Evolutionary conservation across 805 yeast genomes (phyloP), one percentile per base, ranked within the genome.

Genomic region (Pichia californica): DNA sequence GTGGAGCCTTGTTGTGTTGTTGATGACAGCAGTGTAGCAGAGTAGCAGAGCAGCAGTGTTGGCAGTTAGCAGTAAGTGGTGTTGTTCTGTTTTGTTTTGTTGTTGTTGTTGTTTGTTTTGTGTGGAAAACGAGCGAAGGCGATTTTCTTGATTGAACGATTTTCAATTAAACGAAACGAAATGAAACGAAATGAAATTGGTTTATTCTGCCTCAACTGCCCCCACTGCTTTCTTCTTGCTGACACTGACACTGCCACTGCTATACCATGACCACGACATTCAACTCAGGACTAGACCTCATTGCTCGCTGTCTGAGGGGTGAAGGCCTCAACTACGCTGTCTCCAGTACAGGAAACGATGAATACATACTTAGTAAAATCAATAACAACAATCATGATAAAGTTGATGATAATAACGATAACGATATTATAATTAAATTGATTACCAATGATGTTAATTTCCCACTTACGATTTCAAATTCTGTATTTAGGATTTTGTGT

Each of bases 291-390:
- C 29, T 37, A 27, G 40, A 37, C 16, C 9, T 37, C 18, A 27
- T 37, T 28, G 40, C 40, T 6, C 29, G 40, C 33, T 28, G 40
- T 14, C 40, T 37, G 40, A 37, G 29, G 33, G 40, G 40, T 11
- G 40, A 37, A 37, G 40, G 33, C 4, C 32, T 37, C n/a, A 37
- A 37, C 16, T 37, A 37, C 14, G 40, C 40, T 9, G 40, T 37
- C 5, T 37, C 40, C 13, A 10, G 33, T 20, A 18, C 15, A 8
- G 33, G 19, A 8, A 27, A 28, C 26, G 25, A 37, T 1, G 32
- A 37, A 3, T 37, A 16, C 16, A n/a, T 14, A 23, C 20, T 37
- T 15, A 28, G 26, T 21, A 37, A 37, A 31, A 37, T 37, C 7
- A 29, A 27, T 11, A 37, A 20, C 4, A 20, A 31, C 7, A 18